Evolutionary conservation across 768 basidiomycete genomes (phyloP).

Genomic region (Lentinula sp.): DNA sequence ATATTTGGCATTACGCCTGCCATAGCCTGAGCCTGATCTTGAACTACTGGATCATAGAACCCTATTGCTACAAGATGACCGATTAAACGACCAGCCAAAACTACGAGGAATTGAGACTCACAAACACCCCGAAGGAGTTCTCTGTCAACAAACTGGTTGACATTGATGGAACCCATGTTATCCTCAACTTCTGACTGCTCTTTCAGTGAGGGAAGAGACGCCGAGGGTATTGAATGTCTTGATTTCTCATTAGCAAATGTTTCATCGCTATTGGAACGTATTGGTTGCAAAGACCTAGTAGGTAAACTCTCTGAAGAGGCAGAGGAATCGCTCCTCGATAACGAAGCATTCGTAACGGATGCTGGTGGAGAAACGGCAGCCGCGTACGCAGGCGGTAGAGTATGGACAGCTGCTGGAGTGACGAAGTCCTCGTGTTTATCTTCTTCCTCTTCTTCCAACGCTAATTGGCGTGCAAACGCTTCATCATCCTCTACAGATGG

Average conservation of each 20-base stretch:
- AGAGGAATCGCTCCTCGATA: background rate
- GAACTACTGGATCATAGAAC: conserved; percentile 54
- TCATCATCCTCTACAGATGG: conserved; percentile 29
- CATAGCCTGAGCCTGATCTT: conserved; percentile 40
- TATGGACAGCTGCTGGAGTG: background rate
- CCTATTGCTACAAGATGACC: conserved; percentile 49
- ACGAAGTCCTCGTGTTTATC: conserved; percentile 10
- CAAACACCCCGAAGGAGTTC: conserved; percentile 57
- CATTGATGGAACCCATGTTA: conserved; percentile 19
- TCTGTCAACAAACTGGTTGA: conserved; percentile 50
- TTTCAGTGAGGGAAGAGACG: background rate
- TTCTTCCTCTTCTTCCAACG: conserved; percentile 32
- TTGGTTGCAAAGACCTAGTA: background rate
- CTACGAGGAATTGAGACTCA: conserved; percentile 31
- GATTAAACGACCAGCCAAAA: conserved; percentile 1
- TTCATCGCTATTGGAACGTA: background rate
- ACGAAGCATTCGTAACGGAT: background rate
- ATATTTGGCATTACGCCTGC: conserved; percentile 58
- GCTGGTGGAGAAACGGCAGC: conserved; percentile 3
- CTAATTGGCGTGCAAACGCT: conserved; percentile 32
- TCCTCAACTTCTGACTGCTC: conserved; percentile 6
- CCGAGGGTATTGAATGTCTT: background rate
- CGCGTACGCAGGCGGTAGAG: conserved; percentile 2
- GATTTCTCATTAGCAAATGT: background rate
- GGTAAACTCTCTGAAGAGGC: conserved; percentile 2